Evolutionary conservation across 164 flowering plant species (phyloP).

Genomic region (Sedum album): DNA sequence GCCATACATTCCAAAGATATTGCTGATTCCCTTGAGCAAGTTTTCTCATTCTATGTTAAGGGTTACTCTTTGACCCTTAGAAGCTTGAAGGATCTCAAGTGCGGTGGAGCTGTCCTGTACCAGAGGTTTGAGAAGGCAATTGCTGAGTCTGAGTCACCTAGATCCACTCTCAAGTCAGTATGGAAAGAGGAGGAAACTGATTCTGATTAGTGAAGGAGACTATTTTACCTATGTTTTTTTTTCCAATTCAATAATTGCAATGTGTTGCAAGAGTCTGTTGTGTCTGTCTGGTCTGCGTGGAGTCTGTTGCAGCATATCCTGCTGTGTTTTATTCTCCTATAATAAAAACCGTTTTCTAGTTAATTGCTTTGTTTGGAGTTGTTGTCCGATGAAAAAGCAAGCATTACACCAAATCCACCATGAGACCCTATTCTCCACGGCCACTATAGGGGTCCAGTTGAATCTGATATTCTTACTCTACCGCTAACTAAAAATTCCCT

Average conservation of each 20-base stretch:
- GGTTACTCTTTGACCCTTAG: conserved; percentile 33
- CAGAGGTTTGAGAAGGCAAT: conserved; percentile 27
- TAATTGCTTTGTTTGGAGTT: too few relatives aligned
- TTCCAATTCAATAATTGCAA: background rate
- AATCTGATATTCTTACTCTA: too few relatives aligned
- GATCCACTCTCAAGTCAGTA: conserved; percentile 36
- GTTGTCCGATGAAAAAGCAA: too few relatives aligned
- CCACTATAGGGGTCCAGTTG: too few relatives aligned
- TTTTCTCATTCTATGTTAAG: conserved; percentile 19
- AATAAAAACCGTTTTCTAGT: too few relatives aligned
- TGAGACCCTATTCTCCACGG: too few relatives aligned
- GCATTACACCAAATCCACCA: too few relatives aligned
- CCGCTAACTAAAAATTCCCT: too few relatives aligned
- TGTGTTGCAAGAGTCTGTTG: background rate
- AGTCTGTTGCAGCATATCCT: background rate
- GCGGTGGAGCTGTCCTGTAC: conserved; percentile 34
- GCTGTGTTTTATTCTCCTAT: too few relatives aligned
- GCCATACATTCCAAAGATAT: conserved; percentile 39
- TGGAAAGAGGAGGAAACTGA: conserved; percentile 30
- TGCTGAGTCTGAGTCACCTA: conserved; percentile 27
- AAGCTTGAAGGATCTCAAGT: conserved; percentile 28
- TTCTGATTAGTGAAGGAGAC: conserved; percentile 5
- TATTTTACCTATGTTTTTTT: background rate
- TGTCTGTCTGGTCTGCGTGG: background rate
- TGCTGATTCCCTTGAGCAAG: conserved; percentile 6